Evolutionary conservation across 441 rosid genomes (phyloP).

Genomic region (Croton laevigatus): DNA sequence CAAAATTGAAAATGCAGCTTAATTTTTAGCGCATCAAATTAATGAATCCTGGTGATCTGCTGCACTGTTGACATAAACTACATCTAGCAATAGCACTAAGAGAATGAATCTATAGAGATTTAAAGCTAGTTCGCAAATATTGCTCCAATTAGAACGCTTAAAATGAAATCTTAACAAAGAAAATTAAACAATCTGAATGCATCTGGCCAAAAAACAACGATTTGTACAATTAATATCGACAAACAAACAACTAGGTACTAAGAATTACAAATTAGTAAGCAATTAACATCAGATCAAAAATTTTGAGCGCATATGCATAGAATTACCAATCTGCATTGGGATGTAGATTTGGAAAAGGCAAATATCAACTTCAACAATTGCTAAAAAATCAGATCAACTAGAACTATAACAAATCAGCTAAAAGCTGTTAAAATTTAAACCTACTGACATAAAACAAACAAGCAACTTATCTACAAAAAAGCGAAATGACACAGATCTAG

Average conservation of each 20-base stretch:
- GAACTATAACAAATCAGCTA: constrained; percentile 21
- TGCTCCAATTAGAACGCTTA: not conserved
- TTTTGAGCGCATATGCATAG: not conserved
- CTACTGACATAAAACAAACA: not conserved
- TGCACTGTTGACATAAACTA: constrained; percentile 3
- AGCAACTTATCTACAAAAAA: not conserved
- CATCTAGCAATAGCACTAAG: not conserved
- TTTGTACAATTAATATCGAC: not conserved
- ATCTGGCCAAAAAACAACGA: not conserved
- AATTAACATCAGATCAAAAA: not conserved
- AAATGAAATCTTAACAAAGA: not conserved
- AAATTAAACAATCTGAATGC: not conserved
- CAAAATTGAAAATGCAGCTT: not conserved
- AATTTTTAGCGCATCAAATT: constrained; percentile 4
- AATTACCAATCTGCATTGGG: constrained; percentile 28
- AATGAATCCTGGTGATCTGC: constrained; percentile 15
- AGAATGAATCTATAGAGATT: not conserved
- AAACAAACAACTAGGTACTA: constrained; percentile 2
- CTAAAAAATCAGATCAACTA: constrained; percentile 29
- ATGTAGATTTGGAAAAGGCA: constrained; percentile 16
- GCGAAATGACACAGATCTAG: constrained; percentile 44
- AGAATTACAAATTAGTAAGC: not conserved
- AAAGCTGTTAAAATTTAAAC: constrained; percentile 17
- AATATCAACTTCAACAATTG: not conserved
- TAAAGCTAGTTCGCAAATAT: not conserved